phyloP scores from a whole-genome alignment of 73 alveolate genomes.

The Uronychia binucleata region DNA sequence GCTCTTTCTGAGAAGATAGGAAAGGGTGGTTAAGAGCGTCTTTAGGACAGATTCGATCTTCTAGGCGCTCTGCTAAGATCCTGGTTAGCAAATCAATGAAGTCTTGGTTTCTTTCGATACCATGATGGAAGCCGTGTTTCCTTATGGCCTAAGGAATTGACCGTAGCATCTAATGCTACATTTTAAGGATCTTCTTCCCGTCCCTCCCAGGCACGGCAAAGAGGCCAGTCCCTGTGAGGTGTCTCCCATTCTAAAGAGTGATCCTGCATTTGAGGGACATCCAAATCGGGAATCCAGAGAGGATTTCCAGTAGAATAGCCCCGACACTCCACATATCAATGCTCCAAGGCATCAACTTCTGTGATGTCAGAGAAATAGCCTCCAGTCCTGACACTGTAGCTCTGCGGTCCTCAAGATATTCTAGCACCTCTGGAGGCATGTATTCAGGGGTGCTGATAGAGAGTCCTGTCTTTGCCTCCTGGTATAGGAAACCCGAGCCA shows the following conservation, averaged over 20 bases:
- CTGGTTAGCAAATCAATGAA: slow-evolving; percentile 51
- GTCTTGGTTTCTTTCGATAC: neutral
- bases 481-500: slow-evolving; percentile 64
- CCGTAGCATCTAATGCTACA: neutral
- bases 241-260: slow-evolving; percentile 10
- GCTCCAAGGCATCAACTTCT: slow-evolving; percentile 58
- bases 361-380: neutral
- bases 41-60: slow-evolving; percentile 64
- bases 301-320: slow-evolving; percentile 63
- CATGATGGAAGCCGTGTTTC: slow-evolving; percentile 9
- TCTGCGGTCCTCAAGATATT: slow-evolving; percentile 36
- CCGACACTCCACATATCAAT: slow-evolving; percentile 78
- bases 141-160: neutral
- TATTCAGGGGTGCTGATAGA: slow-evolving; percentile 78
- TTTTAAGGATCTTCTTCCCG: slow-evolving; percentile 2
- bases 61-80: slow-evolving; percentile 64
- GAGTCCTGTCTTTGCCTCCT: slow-evolving; percentile 13
- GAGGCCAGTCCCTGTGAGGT: slow-evolving; percentile 21
- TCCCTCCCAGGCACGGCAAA: slow-evolving; percentile 33
- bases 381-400: neutral
- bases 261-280: slow-evolving; percentile 64
- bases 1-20: too few species aligned
- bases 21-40: slow-evolving; percentile 70
- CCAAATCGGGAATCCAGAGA: slow-evolving; percentile 79
- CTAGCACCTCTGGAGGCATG: slow-evolving; percentile 64